Evolutionary conservation across 2,329 filamentous ascomycete genomes (phyloP), one percentile per base, ranked within the genome.

Genomic region (Aspergillus fijiensis): DNA sequence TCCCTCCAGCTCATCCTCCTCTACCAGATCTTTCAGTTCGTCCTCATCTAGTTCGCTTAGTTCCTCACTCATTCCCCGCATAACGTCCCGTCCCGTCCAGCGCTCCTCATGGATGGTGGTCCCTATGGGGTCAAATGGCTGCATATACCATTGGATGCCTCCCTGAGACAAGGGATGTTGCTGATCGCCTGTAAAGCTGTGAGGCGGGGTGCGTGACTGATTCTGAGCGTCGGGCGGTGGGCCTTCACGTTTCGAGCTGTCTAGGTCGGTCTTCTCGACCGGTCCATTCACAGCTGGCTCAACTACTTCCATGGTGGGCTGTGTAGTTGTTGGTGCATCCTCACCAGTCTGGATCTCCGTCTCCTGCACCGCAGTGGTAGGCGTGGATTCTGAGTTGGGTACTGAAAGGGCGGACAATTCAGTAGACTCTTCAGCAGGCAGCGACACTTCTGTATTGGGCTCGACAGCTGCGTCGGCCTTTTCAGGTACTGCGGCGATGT

Each of bases 21-120:
- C 76, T 14, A 79, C 77, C 47, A 92, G 79, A 35, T 89, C 91
- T 69, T 90, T 88, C 60, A 96, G 81, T 76, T 94, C 91, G 55
- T 96, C 92, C 65, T 97, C 93, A 68, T 96, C 93, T 72, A 97
- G 87, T 71, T 97, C 94, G 59, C 90, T 96, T 23, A 97, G 82
- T 67, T 94, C 91, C 75, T 96, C 93, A 69, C 91, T 96, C 75
- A 94, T 87, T 14, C 82, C 85, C 31, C 86, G 82, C 65, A 86
- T 79, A n/a, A 89, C 86, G 58, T 93, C 89, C 35, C 88, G 84
- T 2, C 88, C 90, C 0, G 85, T 87, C 82, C 88, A 91, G 55
- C 87, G 83, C 75, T 94, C 90, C 65, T 89, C 89, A 58, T 90
- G 81, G 10, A 94, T 85, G 0, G 89, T 94, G 0, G 92, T 96